Evolutionary conservation across 164 flowering plant genomes (phyloP).

Genomic region (Paratinospora sagittata): DNA sequence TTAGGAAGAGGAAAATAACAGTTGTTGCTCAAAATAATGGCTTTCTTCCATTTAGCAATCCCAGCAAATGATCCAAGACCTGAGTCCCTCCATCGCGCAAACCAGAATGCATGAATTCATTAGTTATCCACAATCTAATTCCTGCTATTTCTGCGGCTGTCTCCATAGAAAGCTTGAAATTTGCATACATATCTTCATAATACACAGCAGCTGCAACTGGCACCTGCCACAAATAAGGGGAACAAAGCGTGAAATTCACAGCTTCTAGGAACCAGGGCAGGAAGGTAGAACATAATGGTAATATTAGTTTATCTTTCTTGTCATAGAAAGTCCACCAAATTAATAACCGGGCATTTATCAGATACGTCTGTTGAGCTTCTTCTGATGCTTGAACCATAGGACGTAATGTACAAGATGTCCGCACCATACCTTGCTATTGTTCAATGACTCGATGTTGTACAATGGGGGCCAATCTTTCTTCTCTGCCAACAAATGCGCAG

Average conservation of each 20-base stretch:
- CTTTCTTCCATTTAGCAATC: slow-evolving; percentile 77
- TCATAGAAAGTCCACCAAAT: background rate
- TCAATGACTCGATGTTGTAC: slow-evolving; percentile 48
- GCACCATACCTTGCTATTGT: slow-evolving; percentile 65
- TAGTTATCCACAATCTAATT: slow-evolving; percentile 80
- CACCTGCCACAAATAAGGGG: slow-evolving; percentile 42
- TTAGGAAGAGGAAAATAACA: background rate
- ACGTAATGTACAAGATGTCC: background rate
- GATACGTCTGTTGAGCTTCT: background rate
- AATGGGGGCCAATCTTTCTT: slow-evolving; percentile 82
- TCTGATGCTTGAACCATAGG: background rate
- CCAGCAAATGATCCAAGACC: slow-evolving; percentile 75
- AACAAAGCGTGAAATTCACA: background rate
- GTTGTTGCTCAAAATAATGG: slow-evolving; percentile 55
- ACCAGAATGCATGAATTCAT: slow-evolving; percentile 98
- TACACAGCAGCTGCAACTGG: slow-evolving; percentile 97
- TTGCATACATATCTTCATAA: slow-evolving; percentile 88
- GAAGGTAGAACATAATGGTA: background rate
- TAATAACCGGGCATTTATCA: background rate
- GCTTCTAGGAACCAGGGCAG: background rate
- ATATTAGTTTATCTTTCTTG: background rate
- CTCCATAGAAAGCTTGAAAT: slow-evolving; percentile 72
- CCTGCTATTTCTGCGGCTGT: slow-evolving; percentile 77
- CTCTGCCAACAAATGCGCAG: slow-evolving; percentile 68
- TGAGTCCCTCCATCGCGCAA: slow-evolving; percentile 64